A percentile compares a stretch with the other conserved stretches of the same genome.
Conservation (phyloP, 768 basidiomycete genomes). For the Leucogyrophana mollusca region DNA sequence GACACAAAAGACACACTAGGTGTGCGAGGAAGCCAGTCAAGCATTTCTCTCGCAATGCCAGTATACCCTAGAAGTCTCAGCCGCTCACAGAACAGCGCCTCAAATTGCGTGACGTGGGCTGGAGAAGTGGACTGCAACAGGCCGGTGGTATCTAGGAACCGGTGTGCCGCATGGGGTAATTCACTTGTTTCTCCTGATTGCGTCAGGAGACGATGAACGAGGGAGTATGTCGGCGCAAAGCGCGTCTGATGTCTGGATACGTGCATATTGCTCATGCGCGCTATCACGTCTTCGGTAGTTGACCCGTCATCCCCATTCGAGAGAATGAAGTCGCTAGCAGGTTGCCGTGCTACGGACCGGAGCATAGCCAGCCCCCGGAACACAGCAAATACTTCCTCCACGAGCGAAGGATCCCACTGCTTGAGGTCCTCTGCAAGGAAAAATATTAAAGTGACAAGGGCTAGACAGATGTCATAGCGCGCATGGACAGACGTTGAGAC, state of each 20-base stretch:
- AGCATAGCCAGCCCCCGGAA: conserved; percentile 78
- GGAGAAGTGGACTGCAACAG: conserved; percentile 69
- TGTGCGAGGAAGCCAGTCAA: conserved; percentile 78
- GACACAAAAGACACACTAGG: conserved; percentile 75
- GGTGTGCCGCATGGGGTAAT: conserved; percentile 63
- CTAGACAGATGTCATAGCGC: conserved; percentile 72
- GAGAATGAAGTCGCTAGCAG: conserved; percentile 37
- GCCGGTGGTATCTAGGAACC: conserved; percentile 65
- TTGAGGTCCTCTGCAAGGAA: conserved; percentile 66
- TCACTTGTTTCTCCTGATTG: conserved; percentile 47
- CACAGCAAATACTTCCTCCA: conserved; percentile 76
- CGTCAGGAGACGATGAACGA: conserved; percentile 61
- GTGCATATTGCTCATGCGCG: conserved; percentile 72
- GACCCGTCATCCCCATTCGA: conserved; percentile 29
- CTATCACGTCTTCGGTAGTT: conserved; percentile 61
- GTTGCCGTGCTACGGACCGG: conserved; percentile 57
- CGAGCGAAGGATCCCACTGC: conserved; percentile 60
- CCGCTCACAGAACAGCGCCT: conserved; percentile 71
- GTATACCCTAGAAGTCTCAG: conserved; percentile 65
- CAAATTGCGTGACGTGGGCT: conserved; percentile 62
- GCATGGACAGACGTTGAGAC: conserved; percentile 61
- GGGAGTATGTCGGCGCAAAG: conserved; percentile 54
- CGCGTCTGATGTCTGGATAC: conserved; percentile 52
- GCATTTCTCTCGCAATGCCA: conserved; percentile 57
- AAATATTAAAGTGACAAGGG: conserved; percentile 65